Evolutionary conservation across 192 early-diverging fungal species (phyloP).

Genomic region (Coemansia sp.): DNA sequence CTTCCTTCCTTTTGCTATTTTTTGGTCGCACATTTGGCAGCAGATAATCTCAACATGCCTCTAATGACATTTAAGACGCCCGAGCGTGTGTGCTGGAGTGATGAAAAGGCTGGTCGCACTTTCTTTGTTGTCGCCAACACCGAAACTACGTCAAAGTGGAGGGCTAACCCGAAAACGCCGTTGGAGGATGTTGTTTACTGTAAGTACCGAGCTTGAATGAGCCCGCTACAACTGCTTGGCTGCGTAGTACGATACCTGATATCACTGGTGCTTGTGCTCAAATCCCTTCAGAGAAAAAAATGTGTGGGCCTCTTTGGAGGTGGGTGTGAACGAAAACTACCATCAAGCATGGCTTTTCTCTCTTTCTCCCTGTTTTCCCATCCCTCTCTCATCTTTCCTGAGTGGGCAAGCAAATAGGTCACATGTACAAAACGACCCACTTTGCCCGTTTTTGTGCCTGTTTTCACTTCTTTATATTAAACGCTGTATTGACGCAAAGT

Average conservation of each 20-base stretch:
- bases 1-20: neutral
- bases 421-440: neutral
- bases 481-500: neutral
- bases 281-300: neutral
- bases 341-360: neutral
- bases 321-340: neutral
- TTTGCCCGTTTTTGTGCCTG: neutral
- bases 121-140: conserved; percentile 50
- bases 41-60: conserved; percentile 24
- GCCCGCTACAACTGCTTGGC: neutral
- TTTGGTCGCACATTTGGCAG: neutral
- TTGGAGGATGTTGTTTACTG: conserved; percentile 55
- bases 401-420: neutral
- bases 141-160: conserved; percentile 48
- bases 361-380: neutral
- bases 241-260: neutral
- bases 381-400: neutral
- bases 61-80: conserved; percentile 52
- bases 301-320: neutral
- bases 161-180: conserved; percentile 37
- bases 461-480: neutral
- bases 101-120: conserved; percentile 38
- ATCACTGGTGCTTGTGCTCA: neutral
- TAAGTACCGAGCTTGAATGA: conserved; percentile 27
- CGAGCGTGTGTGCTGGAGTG: conserved; percentile 56